phyloP scores from a whole-genome alignment of 2,329 filamentous ascomycete genomes.

The Trichoderma sp. region DNA sequence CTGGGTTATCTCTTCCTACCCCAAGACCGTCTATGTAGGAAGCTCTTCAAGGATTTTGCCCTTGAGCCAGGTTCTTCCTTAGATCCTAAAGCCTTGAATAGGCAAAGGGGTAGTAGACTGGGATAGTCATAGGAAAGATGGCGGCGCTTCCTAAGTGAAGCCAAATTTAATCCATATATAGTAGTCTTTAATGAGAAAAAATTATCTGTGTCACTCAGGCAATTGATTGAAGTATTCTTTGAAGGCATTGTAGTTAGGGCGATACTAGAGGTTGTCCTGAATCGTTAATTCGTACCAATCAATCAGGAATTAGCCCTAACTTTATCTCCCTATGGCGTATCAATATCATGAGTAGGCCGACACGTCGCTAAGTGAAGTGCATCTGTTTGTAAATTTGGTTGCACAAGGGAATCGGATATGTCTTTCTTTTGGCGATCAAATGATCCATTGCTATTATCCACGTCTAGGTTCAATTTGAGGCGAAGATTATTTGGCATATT shows the following conservation, averaged over 20 bases:
- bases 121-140: background rate
- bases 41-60: conserved; percentile 1
- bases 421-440: no score
- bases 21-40: background rate
- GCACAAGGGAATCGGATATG: no score
- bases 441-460: no score
- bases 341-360: no score
- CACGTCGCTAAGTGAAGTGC: no score
- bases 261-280: no score
- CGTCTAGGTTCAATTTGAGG: no score
- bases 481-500: no score
- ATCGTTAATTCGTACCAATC: no score
- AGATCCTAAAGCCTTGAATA: background rate
- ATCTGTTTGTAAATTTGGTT: no score
- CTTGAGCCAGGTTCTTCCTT: background rate
- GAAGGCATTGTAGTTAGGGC: background rate
- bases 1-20: background rate
- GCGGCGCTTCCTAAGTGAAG: background rate
- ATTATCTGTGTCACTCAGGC: background rate
- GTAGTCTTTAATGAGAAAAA: background rate
- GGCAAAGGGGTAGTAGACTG: background rate
- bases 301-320: no score
- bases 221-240: background rate
- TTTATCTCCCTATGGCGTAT: no score
- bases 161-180: background rate